Conservation (phyloP, 2,329 filamentous ascomycete species). For the Madurella mycetomatis region DNA sequence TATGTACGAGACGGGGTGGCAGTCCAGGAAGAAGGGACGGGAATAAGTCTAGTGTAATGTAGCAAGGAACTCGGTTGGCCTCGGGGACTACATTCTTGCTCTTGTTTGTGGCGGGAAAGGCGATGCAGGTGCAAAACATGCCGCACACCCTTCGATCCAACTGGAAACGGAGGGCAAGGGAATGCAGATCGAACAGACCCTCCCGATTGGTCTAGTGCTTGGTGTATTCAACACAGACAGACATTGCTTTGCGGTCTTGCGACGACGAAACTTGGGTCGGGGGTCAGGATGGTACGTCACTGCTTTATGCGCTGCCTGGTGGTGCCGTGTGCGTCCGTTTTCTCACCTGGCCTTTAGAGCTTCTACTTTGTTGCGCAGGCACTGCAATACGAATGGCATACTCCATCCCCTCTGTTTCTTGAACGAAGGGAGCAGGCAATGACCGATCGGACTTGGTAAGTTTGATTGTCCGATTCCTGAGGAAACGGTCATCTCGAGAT, state of each 20-base stretch:
- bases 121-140: background rate
- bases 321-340: background rate
- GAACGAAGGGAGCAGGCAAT: too few relatives aligned
- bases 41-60: too few relatives aligned
- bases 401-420: too few relatives aligned
- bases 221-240: background rate
- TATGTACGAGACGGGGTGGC: background rate
- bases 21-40: background rate
- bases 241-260: background rate
- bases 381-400: too few relatives aligned
- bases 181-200: background rate
- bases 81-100: background rate
- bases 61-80: too few relatives aligned
- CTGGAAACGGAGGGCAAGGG: background rate
- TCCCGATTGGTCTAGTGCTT: constrained; percentile 2
- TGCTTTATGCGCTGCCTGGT: background rate
- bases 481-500: too few relatives aligned
- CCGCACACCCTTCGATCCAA: background rate
- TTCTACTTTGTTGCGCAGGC: too few relatives aligned
- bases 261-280: constrained; percentile 3
- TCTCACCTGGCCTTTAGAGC: too few relatives aligned
- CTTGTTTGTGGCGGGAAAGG: background rate
- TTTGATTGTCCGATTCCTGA: too few relatives aligned
- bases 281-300: background rate
- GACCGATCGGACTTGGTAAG: too few relatives aligned